phyloP scores from a whole-genome alignment of 2,329 filamentous ascomycete species.

The Aschersonia sp. region DNA sequence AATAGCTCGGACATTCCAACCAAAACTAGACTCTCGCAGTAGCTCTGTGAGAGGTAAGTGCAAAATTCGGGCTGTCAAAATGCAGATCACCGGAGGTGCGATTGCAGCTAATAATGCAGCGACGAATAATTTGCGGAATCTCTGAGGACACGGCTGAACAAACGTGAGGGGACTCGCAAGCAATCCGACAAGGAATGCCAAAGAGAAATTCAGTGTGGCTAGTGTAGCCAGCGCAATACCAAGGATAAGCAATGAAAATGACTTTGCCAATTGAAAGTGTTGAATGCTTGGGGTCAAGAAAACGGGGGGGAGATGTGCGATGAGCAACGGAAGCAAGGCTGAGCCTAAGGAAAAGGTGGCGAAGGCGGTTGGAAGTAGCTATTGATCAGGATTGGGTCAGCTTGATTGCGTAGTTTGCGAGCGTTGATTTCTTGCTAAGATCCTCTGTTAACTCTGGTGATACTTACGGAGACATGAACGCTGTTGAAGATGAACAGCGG shows the following conservation, averaged over 20 bases:
- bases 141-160: constrained; percentile 31
- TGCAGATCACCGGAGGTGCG: constrained; percentile 45
- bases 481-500: constrained; percentile 83
- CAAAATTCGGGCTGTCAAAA: constrained; percentile 27
- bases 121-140: constrained; percentile 25
- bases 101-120: constrained; percentile 41
- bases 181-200: constrained; percentile 73
- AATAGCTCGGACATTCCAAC: constrained; percentile 80
- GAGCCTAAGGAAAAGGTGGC: constrained; percentile 40
- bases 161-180: constrained; percentile 71
- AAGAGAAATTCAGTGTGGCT: constrained; percentile 89
- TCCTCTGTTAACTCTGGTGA: not conserved
- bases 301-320: constrained; percentile 39
- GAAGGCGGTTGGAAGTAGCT: constrained; percentile 49
- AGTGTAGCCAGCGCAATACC: constrained; percentile 87
- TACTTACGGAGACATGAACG: constrained; percentile 46
- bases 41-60: constrained; percentile 36
- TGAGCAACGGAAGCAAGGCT: constrained; percentile 36
- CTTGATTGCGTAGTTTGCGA: no score
- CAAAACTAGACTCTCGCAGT: constrained; percentile 62
- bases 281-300: constrained; percentile 43
- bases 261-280: constrained; percentile 68
- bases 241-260: constrained; percentile 80
- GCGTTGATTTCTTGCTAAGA: no score
- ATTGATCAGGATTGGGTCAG: not conserved